Evolutionary conservation across 768 basidiomycete species (phyloP).

Genomic region (Hortiboletus flavorubellus): DNA sequence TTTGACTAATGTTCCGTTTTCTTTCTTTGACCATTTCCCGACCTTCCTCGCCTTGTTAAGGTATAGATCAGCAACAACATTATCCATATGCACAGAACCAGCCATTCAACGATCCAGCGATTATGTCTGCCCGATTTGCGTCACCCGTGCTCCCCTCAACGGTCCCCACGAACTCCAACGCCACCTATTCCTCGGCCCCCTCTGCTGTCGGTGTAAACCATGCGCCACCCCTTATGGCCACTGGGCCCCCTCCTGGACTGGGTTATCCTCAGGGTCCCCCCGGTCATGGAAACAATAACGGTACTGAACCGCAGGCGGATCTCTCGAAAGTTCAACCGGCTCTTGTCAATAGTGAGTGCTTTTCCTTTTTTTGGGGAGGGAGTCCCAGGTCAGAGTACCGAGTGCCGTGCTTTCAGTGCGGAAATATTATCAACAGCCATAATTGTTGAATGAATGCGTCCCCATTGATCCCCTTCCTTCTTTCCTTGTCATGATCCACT

Average conservation of each 20-base stretch:
- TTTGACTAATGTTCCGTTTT: slow-evolving; percentile 20
- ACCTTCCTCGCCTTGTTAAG: slow-evolving; percentile 16
- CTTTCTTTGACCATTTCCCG: slow-evolving; percentile 10
- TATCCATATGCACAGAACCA: slow-evolving; percentile 37
- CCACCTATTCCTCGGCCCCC: slow-evolving; percentile 9
- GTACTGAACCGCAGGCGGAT: slow-evolving; percentile 24
- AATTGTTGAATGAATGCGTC: slow-evolving; percentile 41
- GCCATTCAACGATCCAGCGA: slow-evolving; percentile 71
- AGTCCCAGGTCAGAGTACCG: slow-evolving; percentile 77
- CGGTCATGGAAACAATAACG: slow-evolving; percentile 21
- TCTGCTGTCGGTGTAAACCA: slow-evolving; percentile 16
- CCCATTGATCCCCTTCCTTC: slow-evolving; percentile 15
- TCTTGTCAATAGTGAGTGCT: slow-evolving; percentile 61
- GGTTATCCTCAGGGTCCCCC: slow-evolving; percentile 38
- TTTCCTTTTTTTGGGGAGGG: slow-evolving; percentile 68
- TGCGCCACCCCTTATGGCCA: slow-evolving; percentile 26
- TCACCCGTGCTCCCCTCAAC: slow-evolving; percentile 33
- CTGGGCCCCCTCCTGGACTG: slow-evolving; percentile 71
- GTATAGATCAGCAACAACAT: slow-evolving; percentile 36
- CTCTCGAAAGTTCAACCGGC: slow-evolving; percentile 20
- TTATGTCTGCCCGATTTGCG: slow-evolving; percentile 71
- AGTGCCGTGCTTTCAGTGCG: slow-evolving; percentile 90
- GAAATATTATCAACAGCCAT: slow-evolving; percentile 73
- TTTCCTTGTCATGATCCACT: slow-evolving; percentile 25
- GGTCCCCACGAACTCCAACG: slow-evolving; percentile 8